Evolutionary conservation across 139 green algal genomes (phyloP).

Genomic region (Coccomyxa sp.): DNA sequence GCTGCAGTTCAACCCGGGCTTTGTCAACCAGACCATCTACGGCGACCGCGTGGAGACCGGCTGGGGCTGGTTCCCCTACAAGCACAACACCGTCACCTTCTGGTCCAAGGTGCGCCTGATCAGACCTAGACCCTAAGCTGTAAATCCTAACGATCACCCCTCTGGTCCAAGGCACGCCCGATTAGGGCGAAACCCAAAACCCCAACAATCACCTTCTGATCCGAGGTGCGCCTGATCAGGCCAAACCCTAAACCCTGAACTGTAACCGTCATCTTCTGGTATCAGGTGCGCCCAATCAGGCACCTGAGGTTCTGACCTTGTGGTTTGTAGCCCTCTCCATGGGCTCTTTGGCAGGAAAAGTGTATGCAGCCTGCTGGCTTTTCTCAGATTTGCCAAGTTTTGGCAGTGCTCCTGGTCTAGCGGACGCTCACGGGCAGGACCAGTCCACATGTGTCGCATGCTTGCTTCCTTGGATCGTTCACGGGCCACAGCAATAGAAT

Average conservation of each 20-base stretch:
- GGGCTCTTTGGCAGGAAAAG: too few relatives aligned
- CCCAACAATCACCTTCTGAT: neutral
- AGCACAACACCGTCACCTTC: conserved; percentile 14
- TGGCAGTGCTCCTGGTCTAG: too few relatives aligned
- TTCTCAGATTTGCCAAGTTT: too few relatives aligned
- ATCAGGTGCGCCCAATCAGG: neutral
- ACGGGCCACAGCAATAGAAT: too few relatives aligned
- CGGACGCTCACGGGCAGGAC: too few relatives aligned
- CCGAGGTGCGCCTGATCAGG: neutral
- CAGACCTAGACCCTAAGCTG: neutral
- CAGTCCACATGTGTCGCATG: too few relatives aligned
- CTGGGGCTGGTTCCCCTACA: conserved; percentile 30
- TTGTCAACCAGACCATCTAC: conserved; percentile 25
- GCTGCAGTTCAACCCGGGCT: conserved; percentile 14
- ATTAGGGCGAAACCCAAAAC: too few relatives aligned
- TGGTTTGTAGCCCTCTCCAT: too few relatives aligned
- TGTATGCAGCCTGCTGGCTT: too few relatives aligned
- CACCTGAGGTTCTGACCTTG: too few relatives aligned
- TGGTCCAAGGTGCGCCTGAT: neutral
- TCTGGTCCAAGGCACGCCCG: too few relatives aligned
- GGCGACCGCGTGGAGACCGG: conserved; percentile 19
- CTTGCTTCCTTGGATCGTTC: too few relatives aligned
- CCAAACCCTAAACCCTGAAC: neutral
- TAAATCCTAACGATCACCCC: neutral
- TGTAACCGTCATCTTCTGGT: neutral